phyloP scores from a whole-genome alignment of 192 early-diverging fungal genomes.

The Linnemannia hyalina region DNA sequence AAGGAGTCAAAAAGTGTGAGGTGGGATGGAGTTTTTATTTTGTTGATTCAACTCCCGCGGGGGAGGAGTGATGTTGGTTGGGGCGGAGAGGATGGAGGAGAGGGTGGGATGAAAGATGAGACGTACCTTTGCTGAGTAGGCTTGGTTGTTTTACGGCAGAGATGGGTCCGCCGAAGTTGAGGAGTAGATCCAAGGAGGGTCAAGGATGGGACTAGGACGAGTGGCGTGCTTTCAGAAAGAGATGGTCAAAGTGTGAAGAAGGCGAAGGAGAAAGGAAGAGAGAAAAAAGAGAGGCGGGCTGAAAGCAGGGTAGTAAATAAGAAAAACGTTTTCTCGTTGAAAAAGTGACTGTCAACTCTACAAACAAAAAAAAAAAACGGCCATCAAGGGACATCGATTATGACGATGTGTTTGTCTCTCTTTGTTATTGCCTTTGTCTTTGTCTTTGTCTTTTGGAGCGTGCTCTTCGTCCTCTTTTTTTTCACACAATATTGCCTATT shows the following conservation, averaged over 20 bases:
- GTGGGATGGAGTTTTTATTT: background rate
- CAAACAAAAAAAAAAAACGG: constrained; percentile 12
- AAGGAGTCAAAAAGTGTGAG: background rate
- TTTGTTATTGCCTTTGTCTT: background rate
- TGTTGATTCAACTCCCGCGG: constrained; percentile 39
- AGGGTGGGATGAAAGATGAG: background rate
- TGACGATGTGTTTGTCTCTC: background rate
- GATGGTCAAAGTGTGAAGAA: constrained; percentile 6
- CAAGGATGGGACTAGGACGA: background rate
- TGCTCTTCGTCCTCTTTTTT: no score
- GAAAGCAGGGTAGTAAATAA: background rate
- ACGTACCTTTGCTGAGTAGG: background rate
- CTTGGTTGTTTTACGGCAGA: background rate
- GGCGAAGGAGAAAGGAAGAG: constrained; percentile 17
- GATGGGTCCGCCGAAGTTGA: background rate
- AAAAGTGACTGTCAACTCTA: constrained; percentile 15
- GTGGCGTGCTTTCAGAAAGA: constrained; percentile 15
- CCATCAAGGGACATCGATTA: background rate
- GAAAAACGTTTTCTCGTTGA: background rate
- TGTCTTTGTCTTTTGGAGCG: background rate
- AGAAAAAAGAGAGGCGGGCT: constrained; percentile 1
- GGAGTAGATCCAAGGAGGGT: background rate
- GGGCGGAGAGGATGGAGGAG: background rate
- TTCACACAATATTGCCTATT: background rate
- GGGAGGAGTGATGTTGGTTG: background rate